Base-by-base conservation (phyloP, 2,329 filamentous ascomycete genomes). In the Karstenula rhodostoma region DNA sequence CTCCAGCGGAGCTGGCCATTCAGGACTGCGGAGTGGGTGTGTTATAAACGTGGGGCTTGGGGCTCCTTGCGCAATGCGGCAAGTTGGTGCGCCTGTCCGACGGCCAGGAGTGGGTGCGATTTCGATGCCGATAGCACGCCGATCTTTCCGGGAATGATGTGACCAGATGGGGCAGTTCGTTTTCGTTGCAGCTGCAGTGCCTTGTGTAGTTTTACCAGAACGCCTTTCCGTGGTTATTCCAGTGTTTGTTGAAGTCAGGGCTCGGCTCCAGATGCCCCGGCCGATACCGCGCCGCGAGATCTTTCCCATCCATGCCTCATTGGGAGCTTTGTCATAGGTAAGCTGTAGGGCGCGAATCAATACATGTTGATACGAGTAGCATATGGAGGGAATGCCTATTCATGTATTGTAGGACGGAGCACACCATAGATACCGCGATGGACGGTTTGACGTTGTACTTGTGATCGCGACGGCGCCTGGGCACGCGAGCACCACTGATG, bases 1-100 rank as follows among this genome's bases (percentile, higher is more conserved):
- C 65, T 57, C 44, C 61, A 46, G 69, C 67, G 66, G 64, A 69
- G 66, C 47, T 63, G 37, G 73, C 71, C 74, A 76, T 76, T 60
- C 67, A 70, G 57, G 50, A 42, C 35, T 19, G 44, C 13, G 42
- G 19, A n/a, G n/a, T 32, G 35, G 19, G 48, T 23, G 27, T 47
- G 25, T 32, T 32, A 46, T 49, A 27, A 22, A 17, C 22, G 49
- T 23, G 52, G 23, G 12, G 6, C 37, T 29, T n/a, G 42, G 53
- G 43, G 10, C 15, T 42, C 37, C 35, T 42, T 22, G 35, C 50
- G 51, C 51, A 54, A 29, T 22, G 52, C 42, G 51, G 51, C 23
- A 27, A 35, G 3, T 22, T 43, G 35, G 25, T 23, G 50, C 23
- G 37, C 25, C 13, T 53, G 35, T 43, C 50, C 35, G 50, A 32